A percentile compares a stretch with the other conserved stretches of the same genome.
Conservation (phyloP, 139 green algal genomes). For the Spirogloea muscicola region DNA sequence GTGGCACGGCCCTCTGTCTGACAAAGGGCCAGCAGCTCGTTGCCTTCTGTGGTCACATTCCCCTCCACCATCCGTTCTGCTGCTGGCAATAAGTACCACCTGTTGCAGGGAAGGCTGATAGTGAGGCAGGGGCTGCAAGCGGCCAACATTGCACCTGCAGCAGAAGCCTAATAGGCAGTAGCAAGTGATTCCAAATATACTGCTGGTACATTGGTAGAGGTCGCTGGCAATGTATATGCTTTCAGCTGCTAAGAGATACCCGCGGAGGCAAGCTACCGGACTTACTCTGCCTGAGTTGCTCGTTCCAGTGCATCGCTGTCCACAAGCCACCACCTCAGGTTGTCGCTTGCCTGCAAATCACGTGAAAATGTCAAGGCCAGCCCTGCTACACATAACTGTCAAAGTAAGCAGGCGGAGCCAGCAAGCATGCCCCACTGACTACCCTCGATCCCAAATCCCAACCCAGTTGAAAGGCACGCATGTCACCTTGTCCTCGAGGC, state of each 20-base stretch:
- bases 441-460: not conserved
- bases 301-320: slow-evolving; percentile 24
- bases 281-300: slow-evolving; percentile 15
- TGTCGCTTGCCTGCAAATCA: not conserved
- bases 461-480: not conserved
- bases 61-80: slow-evolving; percentile 17
- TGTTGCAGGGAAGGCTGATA: not conserved
- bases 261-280: not conserved
- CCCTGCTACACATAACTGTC: no score
- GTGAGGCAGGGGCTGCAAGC: not conserved
- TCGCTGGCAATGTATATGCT: no score
- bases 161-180: no score
- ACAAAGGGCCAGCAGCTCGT: not conserved
- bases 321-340: slow-evolving; percentile 22
- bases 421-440: not conserved
- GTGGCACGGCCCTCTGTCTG: not conserved
- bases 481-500: slow-evolving; percentile 33
- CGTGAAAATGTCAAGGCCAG: not conserved
- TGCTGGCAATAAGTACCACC: slow-evolving; percentile 27
- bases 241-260: not conserved
- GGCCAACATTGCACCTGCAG: no score
- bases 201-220: no score
- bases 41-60: not conserved
- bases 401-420: not conserved
- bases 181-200: no score